These are phyloP conservation scores for Fusarium humuli DNA, from an alignment of 2,329 filamentous ascomycete species.

Conservation along the genomic window DNA sequence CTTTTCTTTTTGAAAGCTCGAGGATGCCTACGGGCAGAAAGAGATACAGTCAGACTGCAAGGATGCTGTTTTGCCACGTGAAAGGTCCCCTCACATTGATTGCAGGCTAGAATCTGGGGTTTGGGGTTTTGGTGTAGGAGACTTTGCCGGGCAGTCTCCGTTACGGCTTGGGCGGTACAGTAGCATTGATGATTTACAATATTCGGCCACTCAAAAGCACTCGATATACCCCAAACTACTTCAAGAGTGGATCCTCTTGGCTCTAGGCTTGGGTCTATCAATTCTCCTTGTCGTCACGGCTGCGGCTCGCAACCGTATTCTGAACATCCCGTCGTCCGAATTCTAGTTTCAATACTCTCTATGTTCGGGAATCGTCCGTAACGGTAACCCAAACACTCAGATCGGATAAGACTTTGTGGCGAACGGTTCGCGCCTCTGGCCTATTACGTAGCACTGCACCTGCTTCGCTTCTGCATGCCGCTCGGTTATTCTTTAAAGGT, in stretches of 20 bases:
- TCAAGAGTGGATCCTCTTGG: constrained; percentile 40
- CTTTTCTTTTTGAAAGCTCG: not conserved
- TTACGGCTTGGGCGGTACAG: constrained; percentile 13
- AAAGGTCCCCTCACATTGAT: constrained; percentile 21
- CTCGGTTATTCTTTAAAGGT: constrained; percentile 30
- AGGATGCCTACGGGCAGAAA: constrained; percentile 2
- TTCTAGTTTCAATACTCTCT: constrained; percentile 19
- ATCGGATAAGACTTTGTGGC: constrained; percentile 26
- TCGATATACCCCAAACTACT: constrained; percentile 34
- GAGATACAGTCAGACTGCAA: constrained; percentile 16
- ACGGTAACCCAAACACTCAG: constrained; percentile 26
- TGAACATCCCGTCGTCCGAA: constrained; percentile 49
- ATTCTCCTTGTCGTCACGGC: constrained; percentile 36
- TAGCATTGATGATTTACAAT: constrained; percentile 17
- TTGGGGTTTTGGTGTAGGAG: constrained; percentile 18
- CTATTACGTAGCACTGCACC: constrained; percentile 14
- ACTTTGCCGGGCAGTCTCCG: constrained; percentile 30
- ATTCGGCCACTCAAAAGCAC: constrained; percentile 38
- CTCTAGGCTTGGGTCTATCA: constrained; percentile 38
- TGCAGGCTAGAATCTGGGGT: constrained; percentile 24
- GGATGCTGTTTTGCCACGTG: constrained; percentile 21
- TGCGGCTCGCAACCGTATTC: constrained; percentile 31
- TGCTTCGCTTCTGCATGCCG: constrained; percentile 30
- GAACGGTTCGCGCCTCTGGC: constrained; percentile 22
- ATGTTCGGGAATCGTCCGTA: constrained; percentile 43